Evolutionary conservation across 164 flowering plant species (phyloP), one percentile per base, ranked within the genome.

Genomic region (Stephania yunnanensis): DNA sequence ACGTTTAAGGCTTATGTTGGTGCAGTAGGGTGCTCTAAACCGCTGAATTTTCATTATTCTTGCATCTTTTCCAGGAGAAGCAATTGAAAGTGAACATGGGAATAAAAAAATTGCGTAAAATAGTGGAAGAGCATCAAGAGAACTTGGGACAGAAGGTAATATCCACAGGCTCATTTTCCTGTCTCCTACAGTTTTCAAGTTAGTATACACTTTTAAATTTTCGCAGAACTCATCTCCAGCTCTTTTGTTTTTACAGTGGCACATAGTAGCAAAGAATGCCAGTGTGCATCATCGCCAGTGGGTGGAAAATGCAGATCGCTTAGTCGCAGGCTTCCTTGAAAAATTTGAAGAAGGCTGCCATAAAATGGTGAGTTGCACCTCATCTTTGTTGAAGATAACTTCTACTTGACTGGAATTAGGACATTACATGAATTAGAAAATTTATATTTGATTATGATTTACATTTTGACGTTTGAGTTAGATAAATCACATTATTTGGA

Each of bases 101-200:
- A 22, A 78, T 95, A 76, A 88, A 84, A 79, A 95, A 89, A 80
- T 79, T 93, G 31, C 97, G 90, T 11, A 97, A 95, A 79, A 92
- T 90, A 87, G 99, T 92, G 61, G 93, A 92, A 86, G 89, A 95
- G 73, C 99, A 95, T 0, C 99, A 93, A 83, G 99, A 93, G 80
- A 93, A 87, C 77, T 98, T 95, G 36, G 75, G 82, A 17, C 74
- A 81, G 64, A 81, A 73, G 82, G 81, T 80, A 19, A 25, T 61
- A 17, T 61, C n/a, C 17, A 7, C 19, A 20, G 9, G 66, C 22
- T 17, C 25, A 61, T 19, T 0, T 19, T 61, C 0, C 66, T 22
- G 58, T 53, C 55, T 50, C 55, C 15, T 3, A 50, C 55, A 10
- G 55, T 50, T 50, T 50, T 50, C 12, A 0, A 50, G 55, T 50